phyloP scores from a whole-genome alignment of 768 basidiomycete genomes.

The Collybiopsis luxurians region DNA sequence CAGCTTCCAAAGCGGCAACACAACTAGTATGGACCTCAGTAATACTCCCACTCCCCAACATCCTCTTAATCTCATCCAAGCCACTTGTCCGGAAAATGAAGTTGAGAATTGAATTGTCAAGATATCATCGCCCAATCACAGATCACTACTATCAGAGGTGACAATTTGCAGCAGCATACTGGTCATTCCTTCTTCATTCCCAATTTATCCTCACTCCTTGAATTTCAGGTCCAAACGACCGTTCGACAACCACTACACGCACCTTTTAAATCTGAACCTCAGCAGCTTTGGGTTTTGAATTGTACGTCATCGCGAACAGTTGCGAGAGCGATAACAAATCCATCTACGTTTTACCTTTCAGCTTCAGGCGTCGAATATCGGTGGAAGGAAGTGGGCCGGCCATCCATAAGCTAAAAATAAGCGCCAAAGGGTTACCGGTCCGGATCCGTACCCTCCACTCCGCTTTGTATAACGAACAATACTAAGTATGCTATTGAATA shows the following conservation, averaged over 20 bases:
- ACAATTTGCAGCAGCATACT: conserved; percentile 85
- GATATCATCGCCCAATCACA: conserved; percentile 92
- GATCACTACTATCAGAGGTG: conserved; percentile 70
- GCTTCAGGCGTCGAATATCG: too few species aligned
- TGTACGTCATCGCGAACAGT: conserved; percentile 79
- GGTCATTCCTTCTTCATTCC: conserved; percentile 78
- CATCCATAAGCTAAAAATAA: too few species aligned
- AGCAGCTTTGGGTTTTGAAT: conserved; percentile 80
- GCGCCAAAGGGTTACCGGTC: too few species aligned
- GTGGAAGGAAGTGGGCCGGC: too few species aligned
- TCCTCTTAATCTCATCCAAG: conserved; percentile 56
- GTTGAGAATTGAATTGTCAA: conserved; percentile 54
- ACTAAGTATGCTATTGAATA: too few species aligned
- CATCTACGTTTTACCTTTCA: conserved; percentile 35
- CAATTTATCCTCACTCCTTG: conserved; percentile 39
- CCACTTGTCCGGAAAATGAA: conserved; percentile 83
- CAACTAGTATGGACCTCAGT: conserved; percentile 80
- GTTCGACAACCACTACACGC: conserved; percentile 2
- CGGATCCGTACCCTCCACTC: too few species aligned
- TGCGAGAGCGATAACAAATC: conserved; percentile 73
- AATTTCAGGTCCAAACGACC: background rate
- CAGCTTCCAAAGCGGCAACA: conserved; percentile 74
- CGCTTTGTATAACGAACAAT: too few species aligned
- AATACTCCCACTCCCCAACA: conserved; percentile 63
- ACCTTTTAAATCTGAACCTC: conserved; percentile 91